Conservation (phyloP, 2,329 filamentous ascomycete genomes). For the Lachnellula occidentalis region DNA sequence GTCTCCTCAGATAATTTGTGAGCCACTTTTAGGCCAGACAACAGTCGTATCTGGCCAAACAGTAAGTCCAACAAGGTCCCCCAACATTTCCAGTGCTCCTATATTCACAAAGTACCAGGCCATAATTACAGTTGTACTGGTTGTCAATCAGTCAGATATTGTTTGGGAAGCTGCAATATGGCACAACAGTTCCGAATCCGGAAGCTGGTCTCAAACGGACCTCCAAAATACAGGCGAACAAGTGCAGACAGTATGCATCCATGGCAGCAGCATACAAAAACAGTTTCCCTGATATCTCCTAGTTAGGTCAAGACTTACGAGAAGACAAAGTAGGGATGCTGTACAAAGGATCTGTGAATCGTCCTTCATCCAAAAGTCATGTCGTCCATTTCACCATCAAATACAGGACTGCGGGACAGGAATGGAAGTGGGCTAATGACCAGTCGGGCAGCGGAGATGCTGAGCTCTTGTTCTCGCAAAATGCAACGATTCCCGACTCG, state of each 20-base stretch:
- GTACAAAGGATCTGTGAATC: not conserved
- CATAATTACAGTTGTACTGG: not conserved
- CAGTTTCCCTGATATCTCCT: not conserved
- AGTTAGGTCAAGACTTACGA: not conserved
- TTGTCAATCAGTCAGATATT: not conserved
- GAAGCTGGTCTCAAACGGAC: not conserved
- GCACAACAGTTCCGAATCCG: conserved; percentile 3
- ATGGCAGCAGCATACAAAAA: not conserved
- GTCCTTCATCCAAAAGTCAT: not conserved
- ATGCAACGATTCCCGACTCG: not conserved
- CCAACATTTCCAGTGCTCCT: not conserved
- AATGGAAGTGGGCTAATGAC: conserved; percentile 5
- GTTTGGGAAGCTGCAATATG: conserved; percentile 3
- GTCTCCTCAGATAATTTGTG: conserved; percentile 1
- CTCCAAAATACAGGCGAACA: not conserved
- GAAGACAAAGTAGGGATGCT: not conserved
- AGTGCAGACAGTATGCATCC: not conserved
- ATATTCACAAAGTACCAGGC: not conserved
- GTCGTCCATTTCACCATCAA: conserved; percentile 6
- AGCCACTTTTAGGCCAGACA: conserved; percentile 3
- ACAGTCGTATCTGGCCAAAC: not conserved
- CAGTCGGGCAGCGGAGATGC: conserved; percentile 1
- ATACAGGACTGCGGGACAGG: conserved; percentile 1
- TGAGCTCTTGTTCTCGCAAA: conserved; percentile 3
- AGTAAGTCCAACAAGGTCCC: not conserved